Base-by-base conservation (phyloP, 257 asterid species). In the Agastache rugosa region DNA sequence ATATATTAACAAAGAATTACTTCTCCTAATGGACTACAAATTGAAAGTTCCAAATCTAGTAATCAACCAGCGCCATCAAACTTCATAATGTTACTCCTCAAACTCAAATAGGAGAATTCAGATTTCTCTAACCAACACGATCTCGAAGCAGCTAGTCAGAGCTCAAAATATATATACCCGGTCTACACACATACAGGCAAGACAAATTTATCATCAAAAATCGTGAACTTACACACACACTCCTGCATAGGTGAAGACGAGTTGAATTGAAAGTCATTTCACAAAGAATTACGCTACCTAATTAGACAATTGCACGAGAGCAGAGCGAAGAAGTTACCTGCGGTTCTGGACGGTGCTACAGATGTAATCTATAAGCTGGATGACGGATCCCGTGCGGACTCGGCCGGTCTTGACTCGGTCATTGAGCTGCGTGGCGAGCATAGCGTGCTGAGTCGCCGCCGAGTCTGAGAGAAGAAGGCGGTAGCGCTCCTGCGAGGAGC, bases 371-470 rank as follows among this genome's bases (percentile, higher is more conserved):
- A 84, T 74, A 80, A 95, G 89, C 89, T 95, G 98, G 81, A 95
- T 79, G 39, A 95, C 96, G 71, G 99, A 92, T 74, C 97, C 96
- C 62, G 63, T 82, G 71, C 97, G 91, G 29, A 95, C 82, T 11
- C 56, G 66, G 63, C 90, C 93, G 69, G 90, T 62, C 79, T 85
- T 86, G 77, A 90, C 89, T 29, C 84, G 83, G 71, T 85, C 94
- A 53, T 92, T 92, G 71, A 95, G 96, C 91, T 95, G 99, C 83
- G 96, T 82, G 5, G 98, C 96, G 54, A 95, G 88, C 97, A 92
- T 89, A 31, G 97, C 99, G 45, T 90, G 90, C 77, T 92, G 96
- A 80, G 96, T 71, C 4, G 79, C 69, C 56, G 77, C 85, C 25
- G 99, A 90, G 71, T 95, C 99, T 45, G 97, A 92, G 78, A 95